Conservation (phyloP, 1,139 yeast species). For the Blastobotrys serpentis region DNA sequence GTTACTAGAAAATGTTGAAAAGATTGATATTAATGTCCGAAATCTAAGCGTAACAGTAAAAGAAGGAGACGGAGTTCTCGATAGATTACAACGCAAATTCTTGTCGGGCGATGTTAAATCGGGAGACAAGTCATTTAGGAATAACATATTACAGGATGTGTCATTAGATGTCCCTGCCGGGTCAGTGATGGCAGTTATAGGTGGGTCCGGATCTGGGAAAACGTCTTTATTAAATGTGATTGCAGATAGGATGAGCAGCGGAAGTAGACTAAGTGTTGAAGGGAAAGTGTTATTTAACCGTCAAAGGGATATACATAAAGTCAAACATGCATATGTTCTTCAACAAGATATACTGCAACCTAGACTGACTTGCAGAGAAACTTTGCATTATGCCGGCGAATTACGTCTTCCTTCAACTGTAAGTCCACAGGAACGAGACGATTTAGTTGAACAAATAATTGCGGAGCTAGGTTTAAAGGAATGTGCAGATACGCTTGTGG, state of each 20-base stretch:
- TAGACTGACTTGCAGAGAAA: constrained; percentile 68
- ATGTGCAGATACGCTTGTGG: constrained; percentile 57
- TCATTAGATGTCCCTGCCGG: constrained; percentile 56
- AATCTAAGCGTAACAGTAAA: constrained; percentile 24
- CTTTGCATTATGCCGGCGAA: constrained; percentile 68
- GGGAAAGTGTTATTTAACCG: constrained; percentile 45
- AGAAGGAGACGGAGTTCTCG: not conserved
- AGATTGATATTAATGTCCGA: constrained; percentile 28
- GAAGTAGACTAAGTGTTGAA: constrained; percentile 27
- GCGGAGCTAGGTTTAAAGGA: constrained; percentile 61
- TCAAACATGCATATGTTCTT: constrained; percentile 66
- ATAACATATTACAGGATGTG: constrained; percentile 43
- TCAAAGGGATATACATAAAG: constrained; percentile 32
- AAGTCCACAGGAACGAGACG: constrained; percentile 43
- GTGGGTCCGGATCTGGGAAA: constrained; percentile 87
- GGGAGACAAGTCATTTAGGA: constrained; percentile 13
- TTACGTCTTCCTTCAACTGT: constrained; percentile 52
- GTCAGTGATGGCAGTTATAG: constrained; percentile 66
- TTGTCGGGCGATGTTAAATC: not conserved
- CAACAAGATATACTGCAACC: constrained; percentile 77
- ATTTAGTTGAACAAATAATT: constrained; percentile 58
- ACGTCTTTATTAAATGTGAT: constrained; percentile 74
- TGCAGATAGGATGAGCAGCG: constrained; percentile 56
- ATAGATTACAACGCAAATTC: not conserved
- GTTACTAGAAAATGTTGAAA: constrained; percentile 27